Percentiles rank a stretch among this genome's conserved stretches.
Conservation (phyloP, 805 yeast species). For the Candida suzukii region DNA sequence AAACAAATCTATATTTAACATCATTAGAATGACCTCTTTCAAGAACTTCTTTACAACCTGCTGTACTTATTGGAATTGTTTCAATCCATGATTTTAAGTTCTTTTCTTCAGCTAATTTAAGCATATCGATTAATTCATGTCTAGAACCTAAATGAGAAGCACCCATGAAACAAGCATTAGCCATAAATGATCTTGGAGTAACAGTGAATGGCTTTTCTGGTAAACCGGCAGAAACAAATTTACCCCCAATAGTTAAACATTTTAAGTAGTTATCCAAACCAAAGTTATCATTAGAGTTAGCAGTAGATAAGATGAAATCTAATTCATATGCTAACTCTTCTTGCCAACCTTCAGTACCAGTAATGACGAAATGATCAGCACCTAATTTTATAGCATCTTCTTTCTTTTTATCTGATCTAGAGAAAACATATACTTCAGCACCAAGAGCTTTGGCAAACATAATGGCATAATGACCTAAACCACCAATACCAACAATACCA, state of each 20-base stretch:
- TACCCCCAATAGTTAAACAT: slow-evolving; percentile 50
- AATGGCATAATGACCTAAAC: slow-evolving; percentile 60
- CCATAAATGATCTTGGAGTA: slow-evolving; percentile 33
- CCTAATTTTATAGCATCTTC: slow-evolving; percentile 48
- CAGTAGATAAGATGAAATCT: slow-evolving; percentile 48
- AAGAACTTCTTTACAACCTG: slow-evolving; percentile 47
- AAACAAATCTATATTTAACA: slow-evolving; percentile 57
- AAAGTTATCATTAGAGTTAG: slow-evolving; percentile 42
- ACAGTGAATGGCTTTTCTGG: slow-evolving; percentile 44
- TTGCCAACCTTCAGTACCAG: slow-evolving; percentile 33
- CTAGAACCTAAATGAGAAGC: slow-evolving; percentile 58
- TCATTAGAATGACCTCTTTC: slow-evolving; percentile 47
- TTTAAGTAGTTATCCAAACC: slow-evolving; percentile 41
- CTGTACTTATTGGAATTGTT: slow-evolving; percentile 45
- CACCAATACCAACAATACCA: slow-evolving; percentile 61
- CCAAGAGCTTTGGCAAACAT: slow-evolving; percentile 56
- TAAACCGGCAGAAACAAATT: slow-evolving; percentile 59
- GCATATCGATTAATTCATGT: slow-evolving; percentile 58
- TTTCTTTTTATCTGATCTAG: slow-evolving; percentile 43
- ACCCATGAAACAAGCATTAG: slow-evolving; percentile 43
- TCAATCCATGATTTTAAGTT: slow-evolving; percentile 59
- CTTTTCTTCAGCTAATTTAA: slow-evolving; percentile 55
- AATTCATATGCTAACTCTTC: slow-evolving; percentile 24
- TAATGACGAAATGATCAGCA: slow-evolving; percentile 47
- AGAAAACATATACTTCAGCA: slow-evolving; percentile 53